Percentiles rank a stretch among this genome's conserved stretches.
phyloP scores from a whole-genome alignment of 2,329 filamentous ascomycete genomes.

The Xylaria sp. region DNA sequence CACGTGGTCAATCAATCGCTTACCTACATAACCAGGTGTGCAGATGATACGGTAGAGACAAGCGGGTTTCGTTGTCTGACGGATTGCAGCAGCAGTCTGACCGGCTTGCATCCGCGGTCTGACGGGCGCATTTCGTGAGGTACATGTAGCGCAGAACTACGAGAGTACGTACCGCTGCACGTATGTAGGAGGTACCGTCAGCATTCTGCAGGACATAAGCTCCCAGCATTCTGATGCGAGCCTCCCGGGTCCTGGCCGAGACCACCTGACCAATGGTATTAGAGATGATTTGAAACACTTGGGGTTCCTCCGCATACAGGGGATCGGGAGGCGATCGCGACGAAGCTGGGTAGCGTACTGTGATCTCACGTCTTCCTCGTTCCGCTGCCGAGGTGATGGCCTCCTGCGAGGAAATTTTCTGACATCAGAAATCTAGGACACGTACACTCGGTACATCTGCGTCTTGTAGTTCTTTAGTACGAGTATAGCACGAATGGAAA shows the following conservation, averaged over 20 bases:
- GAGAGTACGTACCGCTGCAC: not conserved
- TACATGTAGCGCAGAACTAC: not conserved
- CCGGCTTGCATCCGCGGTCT: conserved; percentile 25
- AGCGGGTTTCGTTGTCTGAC: conserved; percentile 17
- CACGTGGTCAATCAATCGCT: not conserved
- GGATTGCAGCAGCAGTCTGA: conserved; percentile 24
- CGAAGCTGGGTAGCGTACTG: not conserved
- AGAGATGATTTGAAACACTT: not conserved
- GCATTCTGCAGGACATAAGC: conserved; percentile 7
- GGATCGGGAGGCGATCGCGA: conserved; percentile 1
- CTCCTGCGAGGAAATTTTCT: conserved; percentile 1
- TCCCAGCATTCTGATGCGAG: not conserved
- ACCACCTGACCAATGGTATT: not conserved
- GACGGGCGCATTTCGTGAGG: conserved; percentile 3
- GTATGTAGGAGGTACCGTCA: not conserved
- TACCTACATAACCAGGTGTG: not conserved
- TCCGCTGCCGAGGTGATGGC: conserved; percentile 2
- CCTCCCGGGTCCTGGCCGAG: not conserved
- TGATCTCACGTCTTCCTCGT: conserved; percentile 1
- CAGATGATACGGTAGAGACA: conserved; percentile 9
- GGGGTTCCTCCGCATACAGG: not conserved
- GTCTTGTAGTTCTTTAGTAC: not conserved
- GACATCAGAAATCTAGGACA: not conserved
- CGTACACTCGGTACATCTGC: not conserved
- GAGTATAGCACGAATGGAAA: too few relatives aligned